Evolutionary conservation across 2,329 filamentous ascomycete genomes (phyloP).

Genomic region (Beauveria sp.): DNA sequence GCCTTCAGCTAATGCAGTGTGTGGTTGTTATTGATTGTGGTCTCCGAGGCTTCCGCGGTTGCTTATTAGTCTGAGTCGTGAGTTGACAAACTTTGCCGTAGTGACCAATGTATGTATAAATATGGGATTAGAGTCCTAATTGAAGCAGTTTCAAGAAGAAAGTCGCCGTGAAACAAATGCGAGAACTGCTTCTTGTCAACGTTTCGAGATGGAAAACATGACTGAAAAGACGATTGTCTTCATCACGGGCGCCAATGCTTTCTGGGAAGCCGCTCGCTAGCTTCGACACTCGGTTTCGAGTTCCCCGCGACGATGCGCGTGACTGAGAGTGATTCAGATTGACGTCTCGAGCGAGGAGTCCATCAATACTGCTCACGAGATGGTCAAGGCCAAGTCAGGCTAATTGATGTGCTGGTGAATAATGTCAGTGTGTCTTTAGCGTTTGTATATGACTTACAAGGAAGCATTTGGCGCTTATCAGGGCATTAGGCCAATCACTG

Average conservation of each 20-base stretch:
- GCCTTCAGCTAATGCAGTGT: background rate
- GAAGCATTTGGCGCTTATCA: background rate
- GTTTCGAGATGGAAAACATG: background rate
- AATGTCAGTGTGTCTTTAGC: slow-evolving; percentile 21
- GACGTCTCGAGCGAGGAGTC: slow-evolving; percentile 25
- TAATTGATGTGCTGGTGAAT: slow-evolving; percentile 28
- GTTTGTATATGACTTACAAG: background rate
- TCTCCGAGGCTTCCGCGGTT: background rate
- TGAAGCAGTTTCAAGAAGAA: too few relatives aligned
- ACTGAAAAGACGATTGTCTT: slow-evolving; percentile 32
- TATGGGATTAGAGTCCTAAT: too few relatives aligned
- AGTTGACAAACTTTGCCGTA: too few relatives aligned
- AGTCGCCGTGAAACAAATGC: background rate
- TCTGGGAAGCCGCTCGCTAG: slow-evolving; percentile 41
- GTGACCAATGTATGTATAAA: too few relatives aligned
- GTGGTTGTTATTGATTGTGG: background rate
- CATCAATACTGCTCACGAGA: slow-evolving; percentile 22
- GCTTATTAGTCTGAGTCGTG: background rate
- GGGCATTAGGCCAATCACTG: slow-evolving; percentile 27
- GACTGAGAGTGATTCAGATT: slow-evolving; percentile 27
- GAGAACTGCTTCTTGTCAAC: background rate
- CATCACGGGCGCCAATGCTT: slow-evolving; percentile 51
- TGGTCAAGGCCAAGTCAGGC: slow-evolving; percentile 20
- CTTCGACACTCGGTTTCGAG: slow-evolving; percentile 31
- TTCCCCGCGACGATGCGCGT: slow-evolving; percentile 29